Percentiles rank a stretch among this genome's conserved stretches.
Evolutionary conservation across 2,329 filamentous ascomycete species (phyloP).

Genomic region (Aspergillus clavatus): DNA sequence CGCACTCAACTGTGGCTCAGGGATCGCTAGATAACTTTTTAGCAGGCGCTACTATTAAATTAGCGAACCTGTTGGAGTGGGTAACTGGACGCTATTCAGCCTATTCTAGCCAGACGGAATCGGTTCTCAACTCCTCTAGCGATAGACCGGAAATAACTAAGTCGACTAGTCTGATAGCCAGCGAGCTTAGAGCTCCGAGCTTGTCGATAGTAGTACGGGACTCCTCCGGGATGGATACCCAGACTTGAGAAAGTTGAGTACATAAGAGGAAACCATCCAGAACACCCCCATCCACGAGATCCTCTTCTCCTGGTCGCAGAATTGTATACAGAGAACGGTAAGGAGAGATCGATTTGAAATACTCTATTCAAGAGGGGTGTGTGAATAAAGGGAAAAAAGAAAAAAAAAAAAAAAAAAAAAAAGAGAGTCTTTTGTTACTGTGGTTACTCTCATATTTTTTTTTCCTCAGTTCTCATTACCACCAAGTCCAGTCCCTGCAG

Average conservation of each 20-base stretch:
- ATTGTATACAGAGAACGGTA: too few species aligned
- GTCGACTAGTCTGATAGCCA: neutral
- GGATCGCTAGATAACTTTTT: neutral
- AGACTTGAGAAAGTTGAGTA: neutral
- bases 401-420: too few species aligned
- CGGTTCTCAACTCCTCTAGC: constrained; percentile 1
- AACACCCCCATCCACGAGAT: neutral
- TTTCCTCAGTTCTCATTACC: constrained; percentile 1
- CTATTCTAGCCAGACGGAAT: constrained; percentile 4
- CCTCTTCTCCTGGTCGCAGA: neutral
- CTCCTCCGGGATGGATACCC: neutral
- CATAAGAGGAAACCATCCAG: constrained; percentile 2
- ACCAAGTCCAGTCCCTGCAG: neutral
- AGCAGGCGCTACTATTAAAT: neutral
- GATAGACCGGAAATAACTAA: neutral
- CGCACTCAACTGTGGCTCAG: neutral
- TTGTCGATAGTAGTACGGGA: neutral
- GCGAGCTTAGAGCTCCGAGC: neutral
- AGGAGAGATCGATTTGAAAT: too few species aligned
- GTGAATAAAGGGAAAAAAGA: too few species aligned
- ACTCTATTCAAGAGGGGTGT: too few species aligned
- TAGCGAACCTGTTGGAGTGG: neutral
- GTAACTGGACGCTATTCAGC: too few species aligned
- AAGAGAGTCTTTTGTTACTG: constrained; percentile 4
- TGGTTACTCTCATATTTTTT: constrained; percentile 7